Evolutionary conservation across 2,329 filamentous ascomycete genomes (phyloP).

Genomic region (Fusarium humuli): DNA sequence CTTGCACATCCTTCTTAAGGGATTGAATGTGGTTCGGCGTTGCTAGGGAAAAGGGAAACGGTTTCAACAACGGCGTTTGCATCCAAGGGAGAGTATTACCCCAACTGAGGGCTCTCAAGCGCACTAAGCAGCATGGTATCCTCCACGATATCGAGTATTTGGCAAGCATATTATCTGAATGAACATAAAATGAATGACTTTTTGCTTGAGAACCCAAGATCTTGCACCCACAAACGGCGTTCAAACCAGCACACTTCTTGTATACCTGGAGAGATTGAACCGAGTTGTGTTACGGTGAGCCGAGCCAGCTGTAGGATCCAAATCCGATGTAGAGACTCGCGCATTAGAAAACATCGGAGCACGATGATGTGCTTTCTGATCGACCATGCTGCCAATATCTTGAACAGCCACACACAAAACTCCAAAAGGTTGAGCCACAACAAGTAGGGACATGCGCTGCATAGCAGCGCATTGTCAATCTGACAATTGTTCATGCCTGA

Average conservation of each 20-base stretch:
- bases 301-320: slow-evolving; percentile 23
- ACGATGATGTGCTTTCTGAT: slow-evolving; percentile 11
- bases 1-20: slow-evolving; percentile 42
- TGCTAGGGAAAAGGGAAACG: slow-evolving; percentile 57
- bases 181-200: slow-evolving; percentile 45
- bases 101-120: slow-evolving; percentile 48
- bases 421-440: slow-evolving; percentile 1
- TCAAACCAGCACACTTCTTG: slow-evolving; percentile 17
- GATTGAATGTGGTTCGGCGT: slow-evolving; percentile 55
- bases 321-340: slow-evolving; percentile 8
- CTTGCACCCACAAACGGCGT: slow-evolving; percentile 24
- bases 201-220: slow-evolving; percentile 41
- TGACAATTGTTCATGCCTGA: not conserved
- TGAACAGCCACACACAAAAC: slow-evolving; percentile 1
- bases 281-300: slow-evolving; percentile 12
- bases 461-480: not conserved
- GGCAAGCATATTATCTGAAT: slow-evolving; percentile 46
- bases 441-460: slow-evolving; percentile 6
- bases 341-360: slow-evolving; percentile 12
- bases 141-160: slow-evolving; percentile 57
- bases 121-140: slow-evolving; percentile 54
- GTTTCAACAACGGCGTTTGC: slow-evolving; percentile 68
- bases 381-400: slow-evolving; percentile 1
- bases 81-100: slow-evolving; percentile 49
- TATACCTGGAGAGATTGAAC: not conserved